Evolutionary conservation across 1,284 basidiomycete genomes (phyloP).

Genomic region (Pisolithus thermaeus): DNA sequence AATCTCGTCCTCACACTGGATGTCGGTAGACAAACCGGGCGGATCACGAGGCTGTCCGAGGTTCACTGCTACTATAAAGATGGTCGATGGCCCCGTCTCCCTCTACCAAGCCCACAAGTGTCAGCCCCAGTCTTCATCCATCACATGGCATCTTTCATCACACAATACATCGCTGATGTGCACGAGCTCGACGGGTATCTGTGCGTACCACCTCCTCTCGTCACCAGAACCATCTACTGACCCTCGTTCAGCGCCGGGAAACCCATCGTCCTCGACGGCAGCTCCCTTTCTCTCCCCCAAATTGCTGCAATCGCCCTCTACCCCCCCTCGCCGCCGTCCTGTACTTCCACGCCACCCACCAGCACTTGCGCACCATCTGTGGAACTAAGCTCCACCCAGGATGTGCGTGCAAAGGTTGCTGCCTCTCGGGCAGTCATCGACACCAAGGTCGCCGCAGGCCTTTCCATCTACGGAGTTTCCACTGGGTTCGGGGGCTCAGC

Average conservation of each 20-base stretch:
- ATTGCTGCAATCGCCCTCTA: conserved; percentile 69
- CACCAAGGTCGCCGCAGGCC: conserved; percentile 60
- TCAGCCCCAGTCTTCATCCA: not conserved
- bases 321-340: conserved; percentile 28
- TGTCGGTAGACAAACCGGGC: not conserved
- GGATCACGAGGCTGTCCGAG: not conserved
- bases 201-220: conserved; percentile 29
- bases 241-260: conserved; percentile 44
- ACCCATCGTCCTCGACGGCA: conserved; percentile 61
- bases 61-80: not conserved
- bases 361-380: conserved; percentile 30
- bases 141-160: conserved; percentile 30
- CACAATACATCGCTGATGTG: conserved; percentile 44
- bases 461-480: conserved; percentile 76
- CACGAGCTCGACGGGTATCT: conserved; percentile 50
- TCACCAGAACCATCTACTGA: conserved; percentile 5
- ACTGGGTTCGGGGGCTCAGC: conserved; percentile 80
- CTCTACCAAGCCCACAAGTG: not conserved
- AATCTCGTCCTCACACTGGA: not conserved
- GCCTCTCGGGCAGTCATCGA: conserved; percentile 59
- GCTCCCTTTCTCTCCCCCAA: conserved; percentile 65
- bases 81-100: not conserved
- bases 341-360: not conserved
- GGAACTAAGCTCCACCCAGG: conserved; percentile 44
- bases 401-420: conserved; percentile 44